Percentiles rank a stretch among this genome's conserved stretches.
phyloP scores from a whole-genome alignment of 1,139 yeast genomes.

The Trichomonascaceae sp. region DNA sequence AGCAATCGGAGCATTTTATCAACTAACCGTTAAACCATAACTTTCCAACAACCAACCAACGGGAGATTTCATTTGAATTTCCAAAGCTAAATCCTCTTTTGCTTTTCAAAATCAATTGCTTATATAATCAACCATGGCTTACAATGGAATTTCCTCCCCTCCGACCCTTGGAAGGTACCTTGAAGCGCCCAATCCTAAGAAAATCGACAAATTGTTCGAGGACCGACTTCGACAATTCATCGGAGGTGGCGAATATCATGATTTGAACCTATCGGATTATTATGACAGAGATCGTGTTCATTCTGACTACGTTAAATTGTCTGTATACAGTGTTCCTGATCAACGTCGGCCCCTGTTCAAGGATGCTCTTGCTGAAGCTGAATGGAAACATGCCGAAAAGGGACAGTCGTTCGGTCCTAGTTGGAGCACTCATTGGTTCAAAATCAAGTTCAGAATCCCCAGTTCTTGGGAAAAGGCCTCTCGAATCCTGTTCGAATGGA shows the following conservation, averaged over 20 bases:
- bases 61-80: too few species aligned
- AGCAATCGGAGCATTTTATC: neutral
- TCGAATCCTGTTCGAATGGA: slow-evolving; percentile 73
- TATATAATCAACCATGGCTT: neutral
- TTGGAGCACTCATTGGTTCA: slow-evolving; percentile 96
- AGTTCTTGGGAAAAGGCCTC: slow-evolving; percentile 36
- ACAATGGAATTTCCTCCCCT: neutral
- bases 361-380: slow-evolving; percentile 51
- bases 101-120: too few species aligned
- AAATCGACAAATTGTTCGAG: slow-evolving; percentile 73
- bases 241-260: slow-evolving; percentile 62
- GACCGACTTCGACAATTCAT: slow-evolving; percentile 76
- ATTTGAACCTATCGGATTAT: slow-evolving; percentile 74
- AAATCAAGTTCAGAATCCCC: slow-evolving; percentile 59
- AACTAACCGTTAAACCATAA: neutral
- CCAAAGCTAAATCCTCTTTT: too few species aligned
- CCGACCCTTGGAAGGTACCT: slow-evolving; percentile 38
- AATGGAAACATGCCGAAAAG: slow-evolving; percentile 55
- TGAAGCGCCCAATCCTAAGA: slow-evolving; percentile 72
- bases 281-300: slow-evolving; percentile 54
- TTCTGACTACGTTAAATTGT: slow-evolving; percentile 42
- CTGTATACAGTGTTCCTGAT: slow-evolving; percentile 63
- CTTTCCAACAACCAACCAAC: neutral
- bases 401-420: slow-evolving; percentile 89
- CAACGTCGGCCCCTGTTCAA: slow-evolving; percentile 68